Base-by-base conservation (phyloP, 192 early-diverging fungal genomes). In the Rhizophagus prolifer region DNA sequence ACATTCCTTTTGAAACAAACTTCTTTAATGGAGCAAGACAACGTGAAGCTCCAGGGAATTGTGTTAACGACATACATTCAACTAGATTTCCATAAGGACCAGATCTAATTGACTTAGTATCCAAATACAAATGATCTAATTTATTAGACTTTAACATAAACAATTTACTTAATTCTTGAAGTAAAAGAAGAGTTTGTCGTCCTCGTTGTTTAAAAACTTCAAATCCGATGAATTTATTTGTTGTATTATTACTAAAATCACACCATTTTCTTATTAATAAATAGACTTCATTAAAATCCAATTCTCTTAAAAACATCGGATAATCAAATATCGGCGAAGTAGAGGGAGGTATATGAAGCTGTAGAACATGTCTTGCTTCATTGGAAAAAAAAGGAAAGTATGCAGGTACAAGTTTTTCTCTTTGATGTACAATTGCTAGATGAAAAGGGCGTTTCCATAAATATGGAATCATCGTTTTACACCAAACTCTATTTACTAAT, bases 401-500 rank as follows among this genome's bases (percentile, higher is more conserved):
- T 28, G n/a, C 64, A 3, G 26, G 64, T 66, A 66, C 28, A 26
- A 66, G 14, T 66, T 66, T 66, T 34, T 66, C 14, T 16, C 1
- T n/a, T 34, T 66, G 34, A n/a, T 66, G 5, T 31, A 21, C 16
- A 13, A 34, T 66, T 2, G 34, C 28, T 30, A 34, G 34, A 14
- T 16, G 28, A 66, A 66, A 66, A 19, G 64, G 64, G 7, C 64
- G 14, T 30, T 36, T 66, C 64, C 64, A 66, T 34, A 66, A 36
- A 30, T 34, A 13, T 21, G 64, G 64, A 36, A 66, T 28, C 25
- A 36, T 66, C 14, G 26, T 66, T 21, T 30, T 36, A 66, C 34
- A 36, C 64, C 64, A 66, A 21, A 66, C 34, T 21, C 64, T 66
- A 36, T 66, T 66, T 16, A 66, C 64, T 30, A 66, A 66, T 19